Conservation (phyloP, 1,284 basidiomycete species). For the Phlebopus sp. region DNA sequence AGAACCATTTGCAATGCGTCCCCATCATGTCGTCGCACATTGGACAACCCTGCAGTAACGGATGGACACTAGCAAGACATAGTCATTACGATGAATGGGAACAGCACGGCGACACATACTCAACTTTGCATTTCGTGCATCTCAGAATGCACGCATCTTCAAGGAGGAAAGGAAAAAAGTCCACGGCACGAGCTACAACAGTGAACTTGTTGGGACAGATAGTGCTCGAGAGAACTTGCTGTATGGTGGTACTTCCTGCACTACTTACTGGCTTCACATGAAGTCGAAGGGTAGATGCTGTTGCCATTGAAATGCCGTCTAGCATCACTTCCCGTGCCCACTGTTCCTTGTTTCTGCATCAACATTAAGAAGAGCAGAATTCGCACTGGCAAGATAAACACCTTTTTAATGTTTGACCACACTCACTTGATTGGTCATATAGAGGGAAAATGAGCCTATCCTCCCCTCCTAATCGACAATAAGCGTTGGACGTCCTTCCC, state of each 20-base stretch:
- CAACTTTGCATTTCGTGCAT: constrained; percentile 51
- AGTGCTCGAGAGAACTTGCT: constrained; percentile 36
- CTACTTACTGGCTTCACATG: not conserved
- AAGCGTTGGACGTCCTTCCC: constrained; percentile 27
- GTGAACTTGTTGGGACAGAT: constrained; percentile 41
- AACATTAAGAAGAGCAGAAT: constrained; percentile 5
- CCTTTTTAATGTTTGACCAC: constrained; percentile 29
- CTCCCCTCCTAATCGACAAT: constrained; percentile 55
- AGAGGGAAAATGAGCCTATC: constrained; percentile 49
- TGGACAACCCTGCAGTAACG: constrained; percentile 43
- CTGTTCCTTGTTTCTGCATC: constrained; percentile 28
- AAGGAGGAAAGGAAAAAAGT: constrained; percentile 54
- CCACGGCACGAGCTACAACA: constrained; percentile 49
- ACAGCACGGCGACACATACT: constrained; percentile 35
- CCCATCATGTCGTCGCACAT: constrained; percentile 51
- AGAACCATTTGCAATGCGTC: constrained; percentile 46
- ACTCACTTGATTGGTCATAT: constrained; percentile 35
- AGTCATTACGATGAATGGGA: not conserved
- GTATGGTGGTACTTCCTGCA: constrained; percentile 31
- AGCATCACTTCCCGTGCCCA: constrained; percentile 25
- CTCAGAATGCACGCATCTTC: constrained; percentile 44
- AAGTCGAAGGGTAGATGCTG: not conserved
- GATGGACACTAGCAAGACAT: constrained; percentile 39
- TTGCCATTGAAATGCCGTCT: constrained; percentile 3
- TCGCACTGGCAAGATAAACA: constrained; percentile 7